A percentile compares a stretch with the other conserved stretches of the same genome.
Evolutionary conservation across 2,329 filamentous ascomycete species (phyloP).

Genomic region (Botrytis tulipae): DNA sequence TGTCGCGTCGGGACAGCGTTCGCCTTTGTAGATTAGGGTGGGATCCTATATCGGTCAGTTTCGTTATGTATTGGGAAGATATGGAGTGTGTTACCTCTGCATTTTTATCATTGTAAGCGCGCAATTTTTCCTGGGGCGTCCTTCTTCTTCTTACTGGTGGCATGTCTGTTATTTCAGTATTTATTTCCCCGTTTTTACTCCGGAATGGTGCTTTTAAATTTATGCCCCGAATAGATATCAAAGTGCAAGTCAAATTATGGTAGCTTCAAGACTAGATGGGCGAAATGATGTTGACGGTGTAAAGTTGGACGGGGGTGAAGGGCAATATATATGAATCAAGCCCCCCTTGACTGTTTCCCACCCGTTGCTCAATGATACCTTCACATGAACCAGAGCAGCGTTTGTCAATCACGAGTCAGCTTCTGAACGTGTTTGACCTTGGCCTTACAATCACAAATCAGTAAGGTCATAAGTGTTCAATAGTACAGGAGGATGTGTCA

Average conservation of each 20-base stretch:
- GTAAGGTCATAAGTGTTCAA: not conserved
- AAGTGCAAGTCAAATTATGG: accelerated
- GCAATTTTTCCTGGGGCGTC: not conserved
- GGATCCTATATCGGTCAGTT: not conserved
- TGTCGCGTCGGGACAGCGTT: not conserved
- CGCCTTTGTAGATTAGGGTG: not conserved
- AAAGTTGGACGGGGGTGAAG: not conserved
- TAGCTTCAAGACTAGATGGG: not conserved
- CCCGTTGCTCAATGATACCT: not conserved
- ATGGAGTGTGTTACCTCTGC: not conserved
- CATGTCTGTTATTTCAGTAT: not conserved
- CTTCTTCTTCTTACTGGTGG: not conserved
- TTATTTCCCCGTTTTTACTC: not conserved
- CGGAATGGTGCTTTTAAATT: not conserved
- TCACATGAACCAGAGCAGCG: not conserved
- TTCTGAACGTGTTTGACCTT: not conserved
- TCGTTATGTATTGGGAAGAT: not conserved
- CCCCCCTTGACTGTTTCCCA: not conserved
- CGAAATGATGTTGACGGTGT: not conserved
- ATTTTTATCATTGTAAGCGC: not conserved
- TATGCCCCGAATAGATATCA: not conserved
- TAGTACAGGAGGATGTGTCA: not conserved
- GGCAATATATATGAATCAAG: not conserved
- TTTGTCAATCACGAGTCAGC: not conserved
- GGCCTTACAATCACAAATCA: not conserved